Evolutionary conservation across 768 basidiomycete genomes (phyloP).

Genomic region (Trichaptum fuscoviolaceum): DNA sequence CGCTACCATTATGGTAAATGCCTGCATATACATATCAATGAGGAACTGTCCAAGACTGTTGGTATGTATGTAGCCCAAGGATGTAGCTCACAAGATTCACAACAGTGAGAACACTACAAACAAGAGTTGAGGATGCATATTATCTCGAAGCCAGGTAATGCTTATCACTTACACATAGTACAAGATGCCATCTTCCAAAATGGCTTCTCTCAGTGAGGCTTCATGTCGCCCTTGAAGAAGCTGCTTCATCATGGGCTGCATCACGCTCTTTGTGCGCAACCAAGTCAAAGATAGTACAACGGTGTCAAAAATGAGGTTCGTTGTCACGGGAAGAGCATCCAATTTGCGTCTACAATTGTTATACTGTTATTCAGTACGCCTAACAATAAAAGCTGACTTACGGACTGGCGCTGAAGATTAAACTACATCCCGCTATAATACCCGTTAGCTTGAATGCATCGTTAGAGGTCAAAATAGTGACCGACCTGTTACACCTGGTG

Average conservation of each 20-base stretch:
- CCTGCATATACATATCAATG: constrained; percentile 28
- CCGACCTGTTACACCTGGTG: not conserved
- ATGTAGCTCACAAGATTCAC: constrained; percentile 6
- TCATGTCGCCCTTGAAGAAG: not conserved
- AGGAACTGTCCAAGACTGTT: constrained; percentile 23
- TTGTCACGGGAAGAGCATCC: not conserved
- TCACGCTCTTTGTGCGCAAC: not conserved
- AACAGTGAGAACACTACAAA: not conserved
- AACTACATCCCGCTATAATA: not conserved
- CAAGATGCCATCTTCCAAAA: constrained; percentile 28
- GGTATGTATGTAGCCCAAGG: constrained; percentile 6
- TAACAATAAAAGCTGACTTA: not conserved
- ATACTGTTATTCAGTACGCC: not conserved
- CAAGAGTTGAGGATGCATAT: not conserved
- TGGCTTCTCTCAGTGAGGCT: constrained; percentile 8
- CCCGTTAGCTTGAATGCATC: not conserved
- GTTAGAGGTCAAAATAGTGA: not conserved
- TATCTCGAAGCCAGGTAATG: not conserved
- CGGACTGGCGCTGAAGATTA: not conserved
- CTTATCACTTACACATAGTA: constrained; percentile 27
- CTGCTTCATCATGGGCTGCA: not conserved
- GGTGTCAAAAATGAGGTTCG: not conserved
- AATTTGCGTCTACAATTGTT: not conserved
- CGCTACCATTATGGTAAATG: constrained; percentile 34
- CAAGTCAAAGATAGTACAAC: not conserved